Percentiles rank a stretch among this genome's conserved stretches.
These are phyloP conservation scores for Cryptosporidium parvum DNA, from an alignment of 169 alveolate genomes.

Conservation along the genomic window DNA sequence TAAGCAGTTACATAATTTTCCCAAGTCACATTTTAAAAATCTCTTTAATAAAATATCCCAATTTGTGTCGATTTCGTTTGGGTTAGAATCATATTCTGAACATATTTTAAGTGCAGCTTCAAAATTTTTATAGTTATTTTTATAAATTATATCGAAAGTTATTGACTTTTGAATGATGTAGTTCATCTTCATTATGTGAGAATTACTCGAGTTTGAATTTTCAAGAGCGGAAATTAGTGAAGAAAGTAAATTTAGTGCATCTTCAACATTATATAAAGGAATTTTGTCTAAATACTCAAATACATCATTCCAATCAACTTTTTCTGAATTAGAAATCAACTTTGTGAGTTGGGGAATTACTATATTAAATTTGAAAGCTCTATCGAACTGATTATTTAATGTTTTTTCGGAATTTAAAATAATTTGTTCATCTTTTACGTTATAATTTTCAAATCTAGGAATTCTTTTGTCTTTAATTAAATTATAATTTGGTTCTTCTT, in stretches of 20 bases:
- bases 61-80: neutral
- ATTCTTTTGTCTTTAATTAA: neutral
- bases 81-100: neutral
- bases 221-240: constrained; percentile 5
- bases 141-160: constrained; percentile 33
- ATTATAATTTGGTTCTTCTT: constrained; percentile 19
- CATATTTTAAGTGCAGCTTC: constrained; percentile 13
- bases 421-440: neutral
- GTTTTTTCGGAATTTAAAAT: neutral
- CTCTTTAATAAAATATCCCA: constrained; percentile 22
- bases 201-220: neutral
- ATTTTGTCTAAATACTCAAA: neutral
- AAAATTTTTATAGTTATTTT: neutral
- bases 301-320: constrained; percentile 8
- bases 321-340: constrained; percentile 13
- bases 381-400: constrained; percentile 12
- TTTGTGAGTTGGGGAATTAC: neutral
- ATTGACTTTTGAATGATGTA: constrained; percentile 22
- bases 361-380: neutral
- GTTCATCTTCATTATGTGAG: neutral
- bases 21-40: constrained; percentile 33
- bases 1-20: constrained; percentile 30
- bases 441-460: neutral
- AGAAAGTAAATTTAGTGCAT: constrained; percentile 11
- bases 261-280: constrained; percentile 8